Evolutionary conservation across 2,329 filamentous ascomycete genomes (phyloP), one percentile per base, ranked within the genome.

Genomic region (Colletotrichum zoysiae): DNA sequence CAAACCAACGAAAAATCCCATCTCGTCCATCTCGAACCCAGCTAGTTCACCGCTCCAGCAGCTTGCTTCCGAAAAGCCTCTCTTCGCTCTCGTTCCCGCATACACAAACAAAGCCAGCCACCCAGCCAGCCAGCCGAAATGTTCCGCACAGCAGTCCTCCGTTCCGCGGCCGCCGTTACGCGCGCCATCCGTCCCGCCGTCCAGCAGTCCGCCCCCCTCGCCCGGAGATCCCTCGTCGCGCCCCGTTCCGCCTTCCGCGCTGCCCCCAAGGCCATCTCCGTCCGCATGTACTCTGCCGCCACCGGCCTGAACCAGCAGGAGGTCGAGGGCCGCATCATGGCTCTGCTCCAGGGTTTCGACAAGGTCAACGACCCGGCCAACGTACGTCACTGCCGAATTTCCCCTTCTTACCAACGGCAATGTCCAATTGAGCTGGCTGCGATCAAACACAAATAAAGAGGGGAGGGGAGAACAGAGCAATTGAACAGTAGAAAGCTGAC

Each of bases 331-430:
- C 91, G 95, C 81, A 98, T 98, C 88, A 89, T 97, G 83, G 93
- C 94, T 84, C 87, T 99, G 79, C 84, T 99, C 84, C 92, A 95
- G 86, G 95, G 95, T 83, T 99, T 98, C 82, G 96, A 99, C 87
- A 99, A 99, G 93, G 92, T 94, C 84, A 89, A 90, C 82, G 89
- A 92, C 79, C 84, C 87, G 70, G 80, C 81, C 78, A 91, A 91
- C 83, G 90, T 92, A 88, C 75, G 85, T 84, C 50, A 67, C 53
- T 35, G 20, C 56, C 14, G 30, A 30, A 6, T 23, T 12, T 30
- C 4, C 18, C 30, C 23, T 0, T 8, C n/a, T 33, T 26, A 12
- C 46, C 5, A 18, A n/a, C n/a, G 35, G 9, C 46, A 5, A 5
- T 26, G 38, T 6, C 33, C 35, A 35, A 23, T 6, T 23, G 9